A percentile compares a stretch with the other conserved stretches of the same genome.
Conservation (phyloP, 177 flowering plant species). For the Telopea speciosissima region DNA sequence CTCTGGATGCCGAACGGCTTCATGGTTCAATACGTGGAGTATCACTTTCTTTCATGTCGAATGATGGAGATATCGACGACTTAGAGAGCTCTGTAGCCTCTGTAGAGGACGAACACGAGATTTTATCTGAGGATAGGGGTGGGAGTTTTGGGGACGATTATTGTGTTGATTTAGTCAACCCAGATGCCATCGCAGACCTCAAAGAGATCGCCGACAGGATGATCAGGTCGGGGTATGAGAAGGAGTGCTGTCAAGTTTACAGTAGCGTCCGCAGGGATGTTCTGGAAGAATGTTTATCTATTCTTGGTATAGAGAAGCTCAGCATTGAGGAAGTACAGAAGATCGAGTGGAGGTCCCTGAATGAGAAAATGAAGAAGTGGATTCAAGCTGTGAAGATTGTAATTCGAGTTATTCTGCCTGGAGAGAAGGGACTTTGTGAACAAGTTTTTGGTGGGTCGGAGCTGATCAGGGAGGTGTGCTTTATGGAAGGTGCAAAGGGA, state of each 20-base stretch:
- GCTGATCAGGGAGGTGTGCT: conserved; percentile 46
- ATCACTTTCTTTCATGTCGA: conserved; percentile 36
- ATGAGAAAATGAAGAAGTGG: conserved; percentile 92
- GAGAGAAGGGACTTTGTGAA: conserved; percentile 56
- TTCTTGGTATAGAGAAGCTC: conserved; percentile 60
- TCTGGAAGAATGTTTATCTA: conserved; percentile 54
- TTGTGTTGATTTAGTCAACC: conserved; percentile 49
- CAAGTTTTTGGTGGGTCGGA: conserved; percentile 41
- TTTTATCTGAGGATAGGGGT: conserved; percentile 41
- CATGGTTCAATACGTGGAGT: conserved; percentile 46
- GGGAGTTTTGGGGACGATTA: conserved; percentile 48
- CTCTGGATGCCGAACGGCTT: conserved; percentile 36
- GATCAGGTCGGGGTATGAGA: conserved; percentile 68
- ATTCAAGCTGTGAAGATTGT: conserved; percentile 56
- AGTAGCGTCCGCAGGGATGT: conserved; percentile 51
- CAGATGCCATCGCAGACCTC: conserved; percentile 42
- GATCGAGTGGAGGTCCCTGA: conserved; percentile 64
- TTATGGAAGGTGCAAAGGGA: conserved; percentile 62
- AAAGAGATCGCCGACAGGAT: conserved; percentile 59
- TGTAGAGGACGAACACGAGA: conserved; percentile 29
- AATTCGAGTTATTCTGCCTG: conserved; percentile 42
- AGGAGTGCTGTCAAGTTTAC: conserved; percentile 74
- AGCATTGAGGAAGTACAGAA: conserved; percentile 74
- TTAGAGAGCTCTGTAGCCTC: conserved; percentile 37
- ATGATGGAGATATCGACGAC: conserved; percentile 35